Percentiles rank a stretch among this genome's conserved stretches.
Evolutionary conservation across 2,329 filamentous ascomycete species (phyloP).

Genomic region (Nemania sp.): DNA sequence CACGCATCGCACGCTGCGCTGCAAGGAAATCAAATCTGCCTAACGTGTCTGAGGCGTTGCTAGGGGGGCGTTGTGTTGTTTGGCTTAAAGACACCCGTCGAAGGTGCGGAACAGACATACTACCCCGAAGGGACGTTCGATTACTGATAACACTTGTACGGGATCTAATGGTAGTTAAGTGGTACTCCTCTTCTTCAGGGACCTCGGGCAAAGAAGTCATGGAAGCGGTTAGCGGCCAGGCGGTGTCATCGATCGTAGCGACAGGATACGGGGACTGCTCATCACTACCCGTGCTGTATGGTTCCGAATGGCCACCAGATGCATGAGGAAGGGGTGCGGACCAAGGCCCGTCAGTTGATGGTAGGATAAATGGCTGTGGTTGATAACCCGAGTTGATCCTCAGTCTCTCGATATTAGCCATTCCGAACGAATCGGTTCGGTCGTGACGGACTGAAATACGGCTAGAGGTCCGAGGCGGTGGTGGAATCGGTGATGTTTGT

Average conservation of each 20-base stretch:
- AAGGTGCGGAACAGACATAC: constrained; percentile 67
- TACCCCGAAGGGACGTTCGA: constrained; percentile 64
- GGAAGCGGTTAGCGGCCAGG: constrained; percentile 59
- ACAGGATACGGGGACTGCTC: constrained; percentile 55
- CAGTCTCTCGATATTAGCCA: constrained; percentile 56
- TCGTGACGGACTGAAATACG: constrained; percentile 62
- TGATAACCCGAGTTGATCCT: constrained; percentile 60
- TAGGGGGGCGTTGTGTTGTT: constrained; percentile 53
- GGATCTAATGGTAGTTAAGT: constrained; percentile 53
- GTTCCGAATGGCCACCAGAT: constrained; percentile 30
- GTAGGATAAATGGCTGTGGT: constrained; percentile 56
- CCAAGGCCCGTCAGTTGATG: constrained; percentile 33
- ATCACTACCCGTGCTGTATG: constrained; percentile 22
- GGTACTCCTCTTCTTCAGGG: constrained; percentile 71
- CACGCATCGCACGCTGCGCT: constrained; percentile 51
- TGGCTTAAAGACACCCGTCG: constrained; percentile 58
- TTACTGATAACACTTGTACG: constrained; percentile 61
- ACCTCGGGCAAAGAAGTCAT: constrained; percentile 66
- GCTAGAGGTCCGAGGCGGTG: constrained; percentile 66
- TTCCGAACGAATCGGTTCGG: constrained; percentile 55
- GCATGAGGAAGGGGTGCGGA: constrained; percentile 22
- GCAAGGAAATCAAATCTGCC: constrained; percentile 58
- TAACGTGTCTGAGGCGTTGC: constrained; percentile 66
- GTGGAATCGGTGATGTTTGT: constrained; percentile 58
- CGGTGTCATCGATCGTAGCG: constrained; percentile 57